phyloP scores from a whole-genome alignment of 2,329 filamentous ascomycete genomes.

The Trichophyton equinum region DNA sequence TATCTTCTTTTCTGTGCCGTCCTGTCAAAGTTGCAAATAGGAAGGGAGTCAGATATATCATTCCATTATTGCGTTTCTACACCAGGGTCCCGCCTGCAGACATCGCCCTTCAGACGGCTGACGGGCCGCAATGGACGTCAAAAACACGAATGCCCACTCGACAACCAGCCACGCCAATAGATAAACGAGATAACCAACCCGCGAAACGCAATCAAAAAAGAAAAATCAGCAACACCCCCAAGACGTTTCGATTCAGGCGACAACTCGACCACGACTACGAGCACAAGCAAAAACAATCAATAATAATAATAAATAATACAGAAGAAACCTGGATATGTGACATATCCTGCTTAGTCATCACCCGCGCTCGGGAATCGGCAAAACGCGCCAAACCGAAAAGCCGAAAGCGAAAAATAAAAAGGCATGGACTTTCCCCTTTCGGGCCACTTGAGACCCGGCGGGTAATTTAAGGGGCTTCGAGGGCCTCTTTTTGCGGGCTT shows the following conservation, averaged over 20 bases:
- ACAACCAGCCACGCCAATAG: background rate
- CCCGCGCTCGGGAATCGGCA: background rate
- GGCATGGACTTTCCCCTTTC: background rate
- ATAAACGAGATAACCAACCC: background rate
- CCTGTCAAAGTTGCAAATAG: background rate
- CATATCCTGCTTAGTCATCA: background rate
- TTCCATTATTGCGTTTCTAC: background rate
- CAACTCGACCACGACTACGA: too few species aligned
- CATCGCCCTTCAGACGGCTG: too few species aligned
- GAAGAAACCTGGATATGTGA: background rate
- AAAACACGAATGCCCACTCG: background rate
- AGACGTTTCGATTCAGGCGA: background rate
- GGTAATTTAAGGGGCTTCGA: background rate
- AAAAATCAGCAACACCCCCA: background rate
- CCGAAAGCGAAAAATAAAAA: background rate
- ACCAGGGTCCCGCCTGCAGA: background rate
- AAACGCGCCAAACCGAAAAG: background rate
- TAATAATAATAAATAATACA: too few species aligned
- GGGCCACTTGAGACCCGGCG: background rate
- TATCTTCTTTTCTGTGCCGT: too few species aligned
- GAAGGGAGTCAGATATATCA: background rate
- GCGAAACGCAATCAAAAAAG: background rate
- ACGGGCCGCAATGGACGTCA: too few species aligned
- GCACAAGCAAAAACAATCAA: too few species aligned
- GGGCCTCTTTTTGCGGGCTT: background rate